Evolutionary conservation across 2,329 filamentous ascomycete genomes (phyloP), one percentile per base, ranked within the genome.

Genomic region (Tolypocladium amazonense): DNA sequence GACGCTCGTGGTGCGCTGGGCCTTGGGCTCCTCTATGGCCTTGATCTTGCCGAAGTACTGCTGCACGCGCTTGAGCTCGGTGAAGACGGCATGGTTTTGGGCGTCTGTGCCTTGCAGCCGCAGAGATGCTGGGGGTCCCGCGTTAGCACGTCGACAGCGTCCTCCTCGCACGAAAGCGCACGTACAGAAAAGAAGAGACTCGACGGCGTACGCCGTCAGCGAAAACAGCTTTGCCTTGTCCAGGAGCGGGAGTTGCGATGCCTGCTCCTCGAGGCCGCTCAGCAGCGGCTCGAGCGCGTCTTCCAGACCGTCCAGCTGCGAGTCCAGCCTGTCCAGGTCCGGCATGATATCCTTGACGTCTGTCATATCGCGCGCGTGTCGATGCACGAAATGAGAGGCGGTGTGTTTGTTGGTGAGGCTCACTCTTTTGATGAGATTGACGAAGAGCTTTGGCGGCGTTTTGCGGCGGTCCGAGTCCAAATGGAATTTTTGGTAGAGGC

Each of bases 11-110:
- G 73, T 77, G 38, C 81, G 80, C 68, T 84, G 78, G 58, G 77
- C 73, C 4, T 81, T 80, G 1, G 83, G 82, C 8, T 79, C 81
- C 73, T 97, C 92, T 3, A 85, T 82, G 18, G 80, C 78, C 70
- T 94, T 90, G 71, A 97, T 93, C 77, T 97, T 99, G 61, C 84
- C 85, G 75, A 96, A 96, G 73, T 97, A 97, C 70, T 92, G 88
- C 73, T 88, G 91, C 58, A 97, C 87, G 60, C 94, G 86, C 61
- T 85, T 88, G 63, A 99, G 82, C 77, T 99, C 94, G 61, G 82
- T 82, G 75, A 91, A 94, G 61, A 99, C 85, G 35, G 90, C 83
- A 71, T 97, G 93, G 58, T 88, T 81, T 72, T 89, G 91, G n/a
- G 89, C 87, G 69, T 96, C 84, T 37, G 87, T 81, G 60, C 89